Percentiles rank a stretch among this genome's conserved stretches.
Evolutionary conservation across 1,284 basidiomycete genomes (phyloP).

Genomic region (Pascua guehoae): DNA sequence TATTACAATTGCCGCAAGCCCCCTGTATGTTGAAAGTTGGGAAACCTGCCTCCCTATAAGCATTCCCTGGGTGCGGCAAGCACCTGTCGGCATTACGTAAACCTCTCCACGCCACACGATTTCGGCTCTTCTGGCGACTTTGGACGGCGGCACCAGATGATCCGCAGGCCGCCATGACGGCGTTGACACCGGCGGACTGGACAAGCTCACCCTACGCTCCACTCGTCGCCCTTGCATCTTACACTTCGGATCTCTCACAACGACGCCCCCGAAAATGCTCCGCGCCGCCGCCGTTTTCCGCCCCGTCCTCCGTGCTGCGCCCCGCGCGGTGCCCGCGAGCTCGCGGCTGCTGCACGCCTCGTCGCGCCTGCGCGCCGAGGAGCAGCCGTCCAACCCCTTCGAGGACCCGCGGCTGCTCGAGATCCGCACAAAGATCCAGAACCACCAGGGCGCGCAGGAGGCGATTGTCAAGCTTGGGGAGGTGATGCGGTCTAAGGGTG

Average conservation of each 20-base stretch:
- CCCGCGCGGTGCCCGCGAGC: not conserved
- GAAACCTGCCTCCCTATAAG: no score
- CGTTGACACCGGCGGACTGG: no score
- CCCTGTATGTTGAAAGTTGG: no score
- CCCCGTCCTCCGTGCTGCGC: slow-evolving; percentile 3
- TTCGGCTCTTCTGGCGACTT: no score
- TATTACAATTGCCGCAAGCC: no score
- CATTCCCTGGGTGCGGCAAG: no score
- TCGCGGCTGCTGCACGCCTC: slow-evolving; percentile 19
- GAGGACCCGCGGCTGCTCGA: slow-evolving; percentile 32
- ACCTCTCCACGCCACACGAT: no score
- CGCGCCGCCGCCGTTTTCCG: slow-evolving; percentile 6
- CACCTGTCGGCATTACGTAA: no score
- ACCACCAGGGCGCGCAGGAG: slow-evolving; percentile 32
- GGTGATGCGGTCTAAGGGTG: slow-evolving; percentile 40
- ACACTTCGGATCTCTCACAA: not conserved
- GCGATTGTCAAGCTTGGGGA: slow-evolving; percentile 33
- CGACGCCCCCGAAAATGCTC: slow-evolving; percentile 4
- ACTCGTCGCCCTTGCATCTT: no score
- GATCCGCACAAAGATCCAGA: slow-evolving; percentile 35
- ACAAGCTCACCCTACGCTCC: no score
- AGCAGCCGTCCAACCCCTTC: slow-evolving; percentile 20
- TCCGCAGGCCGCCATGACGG: no score
- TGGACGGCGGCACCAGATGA: no score
- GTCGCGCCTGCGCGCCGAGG: slow-evolving; percentile 19